Conservation (phyloP, 495 filamentous ascomycete genomes). For the Annulohypoxylon maeteangense region DNA sequence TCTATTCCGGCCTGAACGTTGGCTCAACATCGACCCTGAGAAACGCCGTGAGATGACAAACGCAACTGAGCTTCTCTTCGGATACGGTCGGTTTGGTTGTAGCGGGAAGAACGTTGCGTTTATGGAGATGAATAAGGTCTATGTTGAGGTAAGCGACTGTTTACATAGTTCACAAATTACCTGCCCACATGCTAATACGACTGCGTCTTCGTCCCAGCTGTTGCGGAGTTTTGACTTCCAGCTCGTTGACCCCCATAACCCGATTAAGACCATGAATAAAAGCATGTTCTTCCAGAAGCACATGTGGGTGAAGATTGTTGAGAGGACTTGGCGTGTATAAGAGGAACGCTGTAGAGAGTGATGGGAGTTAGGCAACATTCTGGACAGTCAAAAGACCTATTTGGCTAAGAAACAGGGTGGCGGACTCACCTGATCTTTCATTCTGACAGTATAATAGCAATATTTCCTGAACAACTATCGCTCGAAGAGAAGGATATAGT, state of each 20-base stretch:
- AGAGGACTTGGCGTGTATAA: slow-evolving; percentile 11
- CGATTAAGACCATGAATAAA: slow-evolving; percentile 26
- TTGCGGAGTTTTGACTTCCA: slow-evolving; percentile 38
- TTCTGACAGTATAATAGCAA: neutral
- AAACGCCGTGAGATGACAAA: slow-evolving; percentile 50
- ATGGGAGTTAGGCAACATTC: neutral
- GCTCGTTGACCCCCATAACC: slow-evolving; percentile 27
- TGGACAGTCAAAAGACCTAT: neutral
- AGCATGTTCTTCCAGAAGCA: slow-evolving; percentile 46
- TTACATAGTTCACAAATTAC: no score
- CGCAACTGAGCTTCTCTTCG: slow-evolving; percentile 44
- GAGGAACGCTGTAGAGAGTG: neutral
- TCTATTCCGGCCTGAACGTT: slow-evolving; percentile 63
- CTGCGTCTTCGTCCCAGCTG: neutral
- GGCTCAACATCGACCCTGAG: slow-evolving; percentile 55
- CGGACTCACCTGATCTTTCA: neutral
- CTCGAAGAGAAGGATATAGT: neutral
- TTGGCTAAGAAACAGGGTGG: neutral
- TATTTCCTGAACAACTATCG: neutral
- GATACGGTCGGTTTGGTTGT: slow-evolving; percentile 52
- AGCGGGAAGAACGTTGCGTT: slow-evolving; percentile 53
- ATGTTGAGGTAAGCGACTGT: slow-evolving; percentile 57
- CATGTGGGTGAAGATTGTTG: slow-evolving; percentile 48
- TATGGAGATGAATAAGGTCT: slow-evolving; percentile 61
- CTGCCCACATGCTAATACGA: slow-evolving; percentile 7